Evolutionary conservation across 2,329 filamentous ascomycete species (phyloP), one percentile per base, ranked within the genome.

Genomic region (Colletotrichum tropicale): DNA sequence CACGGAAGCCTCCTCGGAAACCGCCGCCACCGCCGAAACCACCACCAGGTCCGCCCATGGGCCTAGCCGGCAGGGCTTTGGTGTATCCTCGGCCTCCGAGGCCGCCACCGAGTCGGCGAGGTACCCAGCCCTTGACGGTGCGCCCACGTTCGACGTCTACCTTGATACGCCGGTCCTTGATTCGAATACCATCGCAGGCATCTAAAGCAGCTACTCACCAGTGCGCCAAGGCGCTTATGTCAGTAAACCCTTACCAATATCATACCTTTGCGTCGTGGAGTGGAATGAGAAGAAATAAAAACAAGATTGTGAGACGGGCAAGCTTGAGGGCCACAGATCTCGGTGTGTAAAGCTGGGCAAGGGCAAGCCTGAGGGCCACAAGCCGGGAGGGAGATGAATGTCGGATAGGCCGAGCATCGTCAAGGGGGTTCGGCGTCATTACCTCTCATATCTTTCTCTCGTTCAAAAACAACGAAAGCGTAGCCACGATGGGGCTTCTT

Each of bases 371-470:
- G 84, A 87, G 84, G 84, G 84, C 85, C 85, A 81, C 82, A 79
- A 85, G 84, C 85, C 81, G 83, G 83, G 80, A 68, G 80, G 80
- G 78, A 66, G 71, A 78, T 75, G 78, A 78, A 78, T 70, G 71
- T 61, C 69, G n/a, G 67, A 48, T 56, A 66, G 58, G 68, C 66
- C 72, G 43, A 62, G 72, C 66, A 65, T 75, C 56, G 24, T 70
- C 75, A 66, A 66, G 66, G 68, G 71, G 69, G 26, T 60, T 76
- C 34, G 26, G 43, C 70, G 64, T 64, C 86, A 88, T 92, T 98
- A 98, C 96, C 96, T 95, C 98, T 98, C 96, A 98, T 98, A 84
- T 98, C 97, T 86, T 96, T 96, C 87, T 98, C 97, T 84, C 95
- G 94, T 86, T 98, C 96, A 83, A 96, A 99, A 70, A 98, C 95